phyloP scores from a whole-genome alignment of 495 filamentous ascomycete species.

The Hypoxylon crocopeplum region DNA sequence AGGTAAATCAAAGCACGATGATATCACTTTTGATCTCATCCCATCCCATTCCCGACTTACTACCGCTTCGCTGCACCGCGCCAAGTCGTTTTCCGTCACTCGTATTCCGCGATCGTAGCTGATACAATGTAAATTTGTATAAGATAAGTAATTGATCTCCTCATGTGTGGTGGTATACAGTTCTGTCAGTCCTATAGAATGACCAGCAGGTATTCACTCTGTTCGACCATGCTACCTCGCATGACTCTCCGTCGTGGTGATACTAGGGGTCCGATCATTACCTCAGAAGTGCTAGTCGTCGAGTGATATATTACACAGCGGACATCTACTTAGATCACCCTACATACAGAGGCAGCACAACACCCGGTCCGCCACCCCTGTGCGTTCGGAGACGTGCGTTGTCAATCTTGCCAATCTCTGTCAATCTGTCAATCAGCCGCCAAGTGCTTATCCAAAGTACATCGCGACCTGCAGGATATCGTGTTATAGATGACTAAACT shows the following conservation, averaged over 20 bases:
- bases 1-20: conserved; percentile 31
- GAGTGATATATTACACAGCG: conserved; percentile 28
- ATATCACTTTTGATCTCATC: conserved; percentile 16
- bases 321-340: background rate
- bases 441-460: conserved; percentile 16
- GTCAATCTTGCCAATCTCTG: conserved; percentile 25
- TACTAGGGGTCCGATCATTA: conserved; percentile 32
- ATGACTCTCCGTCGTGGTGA: conserved; percentile 7
- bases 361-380: conserved; percentile 23
- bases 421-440: conserved; percentile 38
- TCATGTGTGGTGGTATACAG: conserved; percentile 32
- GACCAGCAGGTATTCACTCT: conserved; percentile 20
- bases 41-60: conserved; percentile 15
- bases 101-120: conserved; percentile 35
- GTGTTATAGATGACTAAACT: conserved; percentile 9
- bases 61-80: conserved; percentile 2
- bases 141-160: conserved; percentile 24
- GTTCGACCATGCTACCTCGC: conserved; percentile 14
- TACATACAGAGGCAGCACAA: conserved; percentile 12
- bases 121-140: conserved; percentile 6
- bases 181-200: background rate
- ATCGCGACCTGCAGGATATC: conserved; percentile 19
- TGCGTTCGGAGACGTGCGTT: background rate
- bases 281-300: conserved; percentile 17
- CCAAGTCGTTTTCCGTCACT: conserved; percentile 4